A percentile compares a stretch with the other conserved stretches of the same genome.
phyloP scores from a whole-genome alignment of 2,329 filamentous ascomycete species.

The Lachnellula arida region DNA sequence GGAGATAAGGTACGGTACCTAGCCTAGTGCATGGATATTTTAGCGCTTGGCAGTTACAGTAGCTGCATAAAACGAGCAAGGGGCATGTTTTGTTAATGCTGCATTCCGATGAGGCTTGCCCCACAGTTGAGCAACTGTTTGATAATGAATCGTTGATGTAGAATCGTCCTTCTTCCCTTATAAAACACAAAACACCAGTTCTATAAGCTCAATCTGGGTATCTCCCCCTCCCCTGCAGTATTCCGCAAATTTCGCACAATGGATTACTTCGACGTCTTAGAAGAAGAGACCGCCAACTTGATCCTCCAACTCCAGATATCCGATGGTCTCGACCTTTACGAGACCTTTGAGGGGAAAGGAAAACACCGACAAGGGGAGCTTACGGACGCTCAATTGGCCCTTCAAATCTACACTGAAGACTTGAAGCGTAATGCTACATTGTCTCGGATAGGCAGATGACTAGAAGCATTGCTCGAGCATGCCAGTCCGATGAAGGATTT shows the following conservation, averaged over 20 bases:
- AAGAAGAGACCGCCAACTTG: conserved; percentile 16
- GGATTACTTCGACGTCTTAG: conserved; percentile 7
- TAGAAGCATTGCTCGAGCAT: conserved; percentile 20
- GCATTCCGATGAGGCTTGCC: no score
- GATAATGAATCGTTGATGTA: no score
- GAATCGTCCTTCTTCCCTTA: no score
- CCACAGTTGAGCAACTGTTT: no score
- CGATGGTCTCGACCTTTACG: conserved; percentile 12
- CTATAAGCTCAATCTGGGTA: neutral
- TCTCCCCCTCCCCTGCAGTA: no score
- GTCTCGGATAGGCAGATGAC: conserved; percentile 19
- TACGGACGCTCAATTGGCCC: conserved; percentile 15
- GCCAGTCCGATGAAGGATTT: conserved; percentile 19
- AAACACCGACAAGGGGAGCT: conserved; percentile 7
- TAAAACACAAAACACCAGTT: neutral
- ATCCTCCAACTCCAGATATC: conserved; percentile 25
- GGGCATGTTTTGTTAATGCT: no score
- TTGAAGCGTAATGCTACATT: conserved; percentile 7
- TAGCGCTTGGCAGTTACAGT: no score
- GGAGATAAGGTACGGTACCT: no score
- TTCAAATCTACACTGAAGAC: conserved; percentile 13
- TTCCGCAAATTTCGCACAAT: neutral
- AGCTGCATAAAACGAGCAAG: no score
- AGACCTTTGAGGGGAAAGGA: conserved; percentile 7
- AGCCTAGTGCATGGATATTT: no score